A percentile compares a stretch with the other conserved stretches of the same genome.
Conservation (phyloP, 306 rosid genomes). For the Acacia melanoxylon region DNA sequence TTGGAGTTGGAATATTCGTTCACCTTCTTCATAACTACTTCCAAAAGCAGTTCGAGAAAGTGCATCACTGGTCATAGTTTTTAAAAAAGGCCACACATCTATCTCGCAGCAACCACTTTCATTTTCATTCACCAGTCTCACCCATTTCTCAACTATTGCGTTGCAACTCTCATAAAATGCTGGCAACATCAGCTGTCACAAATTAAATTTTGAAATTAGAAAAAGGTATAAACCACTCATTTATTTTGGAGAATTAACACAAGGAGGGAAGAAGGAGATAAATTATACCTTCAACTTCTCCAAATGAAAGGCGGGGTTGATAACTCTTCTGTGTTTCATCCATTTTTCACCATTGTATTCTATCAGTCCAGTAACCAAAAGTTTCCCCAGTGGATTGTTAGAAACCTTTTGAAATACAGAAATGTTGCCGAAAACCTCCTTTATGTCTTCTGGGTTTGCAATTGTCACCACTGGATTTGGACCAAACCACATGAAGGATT, state of each 20-base stretch:
- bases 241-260: neutral
- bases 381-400: conserved; percentile 13
- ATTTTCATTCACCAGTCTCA: neutral
- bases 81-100: conserved; percentile 32
- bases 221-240: neutral
- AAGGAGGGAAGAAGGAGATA: neutral
- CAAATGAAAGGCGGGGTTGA: conserved; percentile 45
- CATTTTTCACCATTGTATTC: conserved; percentile 41
- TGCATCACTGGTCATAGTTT: neutral
- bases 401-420: conserved; percentile 7
- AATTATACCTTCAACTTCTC: conserved; percentile 35
- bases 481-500: conserved; percentile 45
- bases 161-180: neutral
- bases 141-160: neutral
- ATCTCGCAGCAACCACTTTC: neutral
- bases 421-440: conserved; percentile 23
- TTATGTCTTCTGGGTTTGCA: conserved; percentile 38
- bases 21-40: neutral
- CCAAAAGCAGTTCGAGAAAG: neutral
- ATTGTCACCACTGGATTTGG: conserved; percentile 32
- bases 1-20: neutral
- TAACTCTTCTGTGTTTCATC: conserved; percentile 44
- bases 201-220: neutral
- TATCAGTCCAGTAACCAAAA: conserved; percentile 13
- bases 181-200: neutral